Percentiles rank a stretch among this genome's conserved stretches.
Evolutionary conservation across 805 yeast genomes (phyloP).

Genomic region (Metschnikowia cerradonensis): DNA sequence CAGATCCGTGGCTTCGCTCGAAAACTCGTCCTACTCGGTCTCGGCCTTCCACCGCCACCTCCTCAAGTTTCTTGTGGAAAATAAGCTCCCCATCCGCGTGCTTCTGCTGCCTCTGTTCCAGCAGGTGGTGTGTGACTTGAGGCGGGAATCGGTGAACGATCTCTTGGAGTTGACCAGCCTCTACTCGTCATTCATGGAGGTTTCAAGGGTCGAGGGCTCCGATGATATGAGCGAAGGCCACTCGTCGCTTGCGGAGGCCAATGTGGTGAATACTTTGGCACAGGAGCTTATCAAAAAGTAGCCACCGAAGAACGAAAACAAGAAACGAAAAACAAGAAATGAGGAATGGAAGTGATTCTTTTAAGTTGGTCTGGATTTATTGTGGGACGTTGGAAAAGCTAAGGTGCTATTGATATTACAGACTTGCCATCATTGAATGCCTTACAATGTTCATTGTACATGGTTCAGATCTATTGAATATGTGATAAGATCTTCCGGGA

Average conservation of each 20-base stretch:
- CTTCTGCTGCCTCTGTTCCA: conserved; percentile 50
- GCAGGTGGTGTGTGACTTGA: conserved; percentile 47
- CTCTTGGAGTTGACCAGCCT: conserved; percentile 44
- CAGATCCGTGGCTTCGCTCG: conserved; percentile 14
- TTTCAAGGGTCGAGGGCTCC: conserved; percentile 26
- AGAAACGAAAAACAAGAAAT: neutral
- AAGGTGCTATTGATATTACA: too few species aligned
- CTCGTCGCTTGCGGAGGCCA: conserved; percentile 22
- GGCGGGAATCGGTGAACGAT: conserved; percentile 46
- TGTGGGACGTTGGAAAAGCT: too few species aligned
- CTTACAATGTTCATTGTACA: too few species aligned
- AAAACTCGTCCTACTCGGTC: conserved; percentile 42
- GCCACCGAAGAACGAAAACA: too few species aligned
- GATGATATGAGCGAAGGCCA: conserved; percentile 5
- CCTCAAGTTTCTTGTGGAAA: conserved; percentile 48
- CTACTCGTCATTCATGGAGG: conserved; percentile 44
- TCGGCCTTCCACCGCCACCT: conserved; percentile 49
- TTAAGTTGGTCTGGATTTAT: too few species aligned
- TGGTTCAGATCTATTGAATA: neutral
- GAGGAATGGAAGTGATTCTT: neutral
- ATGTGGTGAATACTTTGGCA: conserved; percentile 21
- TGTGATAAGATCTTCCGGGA: neutral
- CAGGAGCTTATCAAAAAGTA: conserved; percentile 15
- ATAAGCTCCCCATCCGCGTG: conserved; percentile 45
- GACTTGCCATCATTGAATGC: too few species aligned